A percentile compares a stretch with the other conserved stretches of the same genome.
phyloP scores from a whole-genome alignment of 2,329 filamentous ascomycete species.

The Huntiella moniliformis region DNA sequence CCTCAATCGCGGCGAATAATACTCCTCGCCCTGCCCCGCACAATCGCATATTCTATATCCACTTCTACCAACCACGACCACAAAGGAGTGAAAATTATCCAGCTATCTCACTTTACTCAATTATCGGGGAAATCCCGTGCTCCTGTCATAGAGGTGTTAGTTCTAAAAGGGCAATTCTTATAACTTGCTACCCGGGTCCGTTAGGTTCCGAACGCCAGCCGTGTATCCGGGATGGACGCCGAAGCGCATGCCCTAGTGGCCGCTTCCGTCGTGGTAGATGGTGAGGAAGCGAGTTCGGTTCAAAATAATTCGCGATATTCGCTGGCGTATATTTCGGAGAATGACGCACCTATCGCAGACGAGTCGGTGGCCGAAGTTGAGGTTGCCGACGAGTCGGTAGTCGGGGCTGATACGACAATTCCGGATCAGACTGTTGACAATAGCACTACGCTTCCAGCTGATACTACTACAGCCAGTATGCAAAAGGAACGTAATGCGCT shows the following conservation, averaged over 20 bases:
- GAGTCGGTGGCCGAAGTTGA: not conserved
- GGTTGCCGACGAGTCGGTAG: not conserved
- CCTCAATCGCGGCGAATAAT: not conserved
- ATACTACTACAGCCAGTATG: conserved; percentile 3
- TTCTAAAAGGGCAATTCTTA: too few relatives aligned
- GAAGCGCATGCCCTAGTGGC: conserved; percentile 6
- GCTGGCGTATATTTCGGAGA: too few relatives aligned
- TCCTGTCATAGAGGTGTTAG: not conserved
- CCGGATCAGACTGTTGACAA: not conserved
- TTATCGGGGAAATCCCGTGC: conserved; percentile 7
- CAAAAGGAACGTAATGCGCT: conserved; percentile 37
- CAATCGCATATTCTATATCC: not conserved
- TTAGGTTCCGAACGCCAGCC: conserved; percentile 1
- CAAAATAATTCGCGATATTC: too few relatives aligned
- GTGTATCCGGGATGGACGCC: conserved; percentile 2
- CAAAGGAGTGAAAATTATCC: not conserved
- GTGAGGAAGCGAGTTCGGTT: not conserved
- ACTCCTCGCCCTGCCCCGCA: not conserved
- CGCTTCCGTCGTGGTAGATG: conserved; percentile 2
- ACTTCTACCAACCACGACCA: not conserved
- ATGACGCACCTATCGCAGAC: too few relatives aligned
- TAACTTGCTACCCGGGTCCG: too few relatives aligned
- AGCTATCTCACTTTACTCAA: conserved; percentile 3
- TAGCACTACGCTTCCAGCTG: not conserved
- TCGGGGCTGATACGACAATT: not conserved